Evolutionary conservation across 345 rosid genomes (phyloP).

Genomic region (Gynandropsis gynandra): DNA sequence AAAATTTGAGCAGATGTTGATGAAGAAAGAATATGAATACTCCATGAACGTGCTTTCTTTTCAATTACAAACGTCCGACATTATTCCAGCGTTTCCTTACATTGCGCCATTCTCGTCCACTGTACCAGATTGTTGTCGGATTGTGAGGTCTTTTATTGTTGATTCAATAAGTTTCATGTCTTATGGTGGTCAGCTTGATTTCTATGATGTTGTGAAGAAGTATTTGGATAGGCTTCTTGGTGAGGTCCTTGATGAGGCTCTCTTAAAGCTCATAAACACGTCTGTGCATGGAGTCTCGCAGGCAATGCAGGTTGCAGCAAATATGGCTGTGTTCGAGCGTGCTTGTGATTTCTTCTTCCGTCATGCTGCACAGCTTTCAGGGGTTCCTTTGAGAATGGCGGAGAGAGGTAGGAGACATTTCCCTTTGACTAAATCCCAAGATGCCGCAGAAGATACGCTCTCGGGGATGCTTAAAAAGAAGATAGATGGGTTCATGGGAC

Average conservation of each 20-base stretch:
- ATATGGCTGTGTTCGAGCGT: slow-evolving; percentile 92
- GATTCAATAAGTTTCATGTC: slow-evolving; percentile 98
- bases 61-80: slow-evolving; percentile 87
- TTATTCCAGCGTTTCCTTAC: slow-evolving; percentile 79
- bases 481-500: slow-evolving; percentile 83
- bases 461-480: slow-evolving; percentile 85
- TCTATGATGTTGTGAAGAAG: slow-evolving; percentile 84
- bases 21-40: slow-evolving; percentile 96
- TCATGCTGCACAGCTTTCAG: slow-evolving; percentile 94
- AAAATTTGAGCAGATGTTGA: slow-evolving; percentile 94
- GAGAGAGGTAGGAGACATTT: slow-evolving; percentile 93
- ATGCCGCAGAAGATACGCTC: slow-evolving; percentile 81
- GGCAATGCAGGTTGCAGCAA: slow-evolving; percentile 97
- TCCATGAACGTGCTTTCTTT: slow-evolving; percentile 97
- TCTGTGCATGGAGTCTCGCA: slow-evolving; percentile 87
- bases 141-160: slow-evolving; percentile 88
- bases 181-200: slow-evolving; percentile 87
- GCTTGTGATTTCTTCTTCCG: slow-evolving; percentile 96
- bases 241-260: slow-evolving; percentile 78
- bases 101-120: slow-evolving; percentile 93
- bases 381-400: slow-evolving; percentile 86
- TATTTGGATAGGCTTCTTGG: slow-evolving; percentile 82
- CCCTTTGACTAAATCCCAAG: slow-evolving; percentile 76
- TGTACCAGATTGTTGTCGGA: slow-evolving; percentile 91
- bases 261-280: slow-evolving; percentile 66